Conservation (phyloP, 2,329 filamentous ascomycete genomes). For the Penicillium brevicompactum region DNA sequence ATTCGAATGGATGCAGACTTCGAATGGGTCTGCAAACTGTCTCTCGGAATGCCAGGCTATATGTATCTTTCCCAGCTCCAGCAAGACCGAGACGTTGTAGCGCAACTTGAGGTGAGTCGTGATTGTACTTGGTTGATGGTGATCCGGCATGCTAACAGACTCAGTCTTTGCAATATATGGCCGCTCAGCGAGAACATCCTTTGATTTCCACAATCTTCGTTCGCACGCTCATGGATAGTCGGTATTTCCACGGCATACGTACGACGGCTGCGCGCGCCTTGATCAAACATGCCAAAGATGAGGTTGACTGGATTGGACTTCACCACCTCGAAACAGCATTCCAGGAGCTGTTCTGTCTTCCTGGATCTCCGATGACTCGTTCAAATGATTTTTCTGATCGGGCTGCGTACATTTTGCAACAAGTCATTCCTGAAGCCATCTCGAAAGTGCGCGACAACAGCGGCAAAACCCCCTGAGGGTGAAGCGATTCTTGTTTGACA, state of each 20-base stretch:
- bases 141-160: conserved; percentile 3
- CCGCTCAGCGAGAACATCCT: conserved; percentile 67
- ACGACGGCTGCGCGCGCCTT: conserved; percentile 80
- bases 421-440: conserved; percentile 79
- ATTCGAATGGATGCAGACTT: conserved; percentile 97
- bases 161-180: conserved; percentile 72
- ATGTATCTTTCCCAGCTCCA: conserved; percentile 98
- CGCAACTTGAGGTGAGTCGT: conserved; percentile 64
- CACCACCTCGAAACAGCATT: conserved; percentile 85
- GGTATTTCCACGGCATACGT: conserved; percentile 93
- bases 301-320: conserved; percentile 74
- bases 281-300: conserved; percentile 72
- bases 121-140: background rate
- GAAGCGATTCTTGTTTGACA: conserved; percentile 82
- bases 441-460: conserved; percentile 73
- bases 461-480: conserved; percentile 75
- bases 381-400: conserved; percentile 93
- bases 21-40: conserved; percentile 91
- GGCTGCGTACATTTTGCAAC: conserved; percentile 80
- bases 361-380: conserved; percentile 73
- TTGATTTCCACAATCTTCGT: conserved; percentile 87
- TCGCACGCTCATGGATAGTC: conserved; percentile 83
- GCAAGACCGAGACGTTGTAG: conserved; percentile 94
- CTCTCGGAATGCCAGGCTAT: conserved; percentile 82
- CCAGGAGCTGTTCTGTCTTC: conserved; percentile 83